Evolutionary conservation across 805 yeast species (phyloP).

Genomic region (Starmerella bacillaris): DNA sequence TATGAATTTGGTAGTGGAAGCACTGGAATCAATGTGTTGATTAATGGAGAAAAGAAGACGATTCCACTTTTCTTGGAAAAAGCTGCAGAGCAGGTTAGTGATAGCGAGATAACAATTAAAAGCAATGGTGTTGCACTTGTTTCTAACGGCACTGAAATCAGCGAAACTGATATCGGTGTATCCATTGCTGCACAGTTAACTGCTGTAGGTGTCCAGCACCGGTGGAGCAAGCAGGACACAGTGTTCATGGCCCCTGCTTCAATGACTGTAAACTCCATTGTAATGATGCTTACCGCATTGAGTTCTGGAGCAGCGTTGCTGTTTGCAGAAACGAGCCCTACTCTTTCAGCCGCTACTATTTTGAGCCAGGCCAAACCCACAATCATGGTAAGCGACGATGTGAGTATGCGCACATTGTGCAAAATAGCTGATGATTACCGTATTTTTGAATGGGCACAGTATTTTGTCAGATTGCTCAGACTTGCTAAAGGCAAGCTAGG

Average conservation of each 20-base stretch:
- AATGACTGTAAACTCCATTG: conserved; percentile 16
- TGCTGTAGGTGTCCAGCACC: conserved; percentile 20
- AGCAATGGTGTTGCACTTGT: neutral
- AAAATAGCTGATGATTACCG: conserved; percentile 15
- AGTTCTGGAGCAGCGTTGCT: conserved; percentile 14
- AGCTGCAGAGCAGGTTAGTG: neutral
- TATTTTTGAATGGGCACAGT: conserved; percentile 9
- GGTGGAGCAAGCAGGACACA: conserved; percentile 19
- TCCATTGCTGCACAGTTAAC: conserved; percentile 25
- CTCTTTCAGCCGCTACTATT: conserved; percentile 14
- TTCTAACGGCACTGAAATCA: neutral
- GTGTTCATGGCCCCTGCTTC: conserved; percentile 21
- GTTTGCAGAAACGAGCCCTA: conserved; percentile 13
- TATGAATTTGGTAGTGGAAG: conserved; percentile 7
- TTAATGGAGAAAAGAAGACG: conserved; percentile 4
- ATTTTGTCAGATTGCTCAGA: conserved; percentile 9
- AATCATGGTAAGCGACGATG: conserved; percentile 20
- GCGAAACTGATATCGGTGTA: conserved; percentile 19
- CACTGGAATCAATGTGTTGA: conserved; percentile 6
- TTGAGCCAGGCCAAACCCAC: conserved; percentile 18
- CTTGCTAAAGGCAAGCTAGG: conserved; percentile 20
- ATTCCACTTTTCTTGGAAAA: conserved; percentile 6
- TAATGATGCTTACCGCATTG: conserved; percentile 21
- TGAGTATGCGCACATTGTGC: conserved; percentile 18
- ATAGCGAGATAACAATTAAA: neutral